A percentile compares a stretch with the other conserved stretches of the same genome.
These are phyloP conservation scores for Plasmodium knowlesi DNA, from an alignment of 169 alveolate species.

Conservation along the genomic window DNA sequence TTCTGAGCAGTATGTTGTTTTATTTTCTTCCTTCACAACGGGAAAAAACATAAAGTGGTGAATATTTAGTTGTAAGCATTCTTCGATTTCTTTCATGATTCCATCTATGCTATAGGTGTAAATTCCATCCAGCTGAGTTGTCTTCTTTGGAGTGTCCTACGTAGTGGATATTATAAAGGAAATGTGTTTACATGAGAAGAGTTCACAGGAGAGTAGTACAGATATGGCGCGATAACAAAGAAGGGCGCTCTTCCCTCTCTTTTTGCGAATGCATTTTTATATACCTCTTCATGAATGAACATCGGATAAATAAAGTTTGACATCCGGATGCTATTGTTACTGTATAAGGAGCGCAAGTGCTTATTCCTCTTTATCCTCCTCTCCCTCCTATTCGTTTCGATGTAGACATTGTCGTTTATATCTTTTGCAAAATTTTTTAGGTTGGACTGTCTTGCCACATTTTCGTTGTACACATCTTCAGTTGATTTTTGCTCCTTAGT, in stretches of 20 bases:
- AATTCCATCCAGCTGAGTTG: constrained; percentile 77
- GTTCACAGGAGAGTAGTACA: background rate
- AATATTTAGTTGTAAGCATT: constrained; percentile 75
- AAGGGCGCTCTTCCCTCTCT: background rate
- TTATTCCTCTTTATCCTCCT: constrained; percentile 68
- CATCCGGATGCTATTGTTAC: constrained; percentile 78
- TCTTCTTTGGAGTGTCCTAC: constrained; percentile 76
- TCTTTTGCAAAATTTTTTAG: constrained; percentile 55
- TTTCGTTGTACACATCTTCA: constrained; percentile 56
- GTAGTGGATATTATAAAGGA: background rate
- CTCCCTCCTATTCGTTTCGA: constrained; percentile 69
- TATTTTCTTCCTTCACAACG: constrained; percentile 74
- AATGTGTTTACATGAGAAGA: background rate
- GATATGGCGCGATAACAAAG: background rate
- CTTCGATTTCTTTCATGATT: constrained; percentile 79
- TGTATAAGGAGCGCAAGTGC: constrained; percentile 48
- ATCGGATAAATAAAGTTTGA: constrained; percentile 81
- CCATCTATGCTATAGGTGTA: constrained; percentile 75
- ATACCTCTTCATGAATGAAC: constrained; percentile 81
- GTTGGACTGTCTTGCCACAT: background rate
- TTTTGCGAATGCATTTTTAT: background rate
- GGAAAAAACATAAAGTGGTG: constrained; percentile 83
- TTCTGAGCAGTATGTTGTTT: constrained; percentile 78
- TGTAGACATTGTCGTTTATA: constrained; percentile 44
- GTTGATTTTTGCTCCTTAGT: constrained; percentile 29